Conservation (phyloP, 257 asterid genomes). For the Henckelia pumila region DNA sequence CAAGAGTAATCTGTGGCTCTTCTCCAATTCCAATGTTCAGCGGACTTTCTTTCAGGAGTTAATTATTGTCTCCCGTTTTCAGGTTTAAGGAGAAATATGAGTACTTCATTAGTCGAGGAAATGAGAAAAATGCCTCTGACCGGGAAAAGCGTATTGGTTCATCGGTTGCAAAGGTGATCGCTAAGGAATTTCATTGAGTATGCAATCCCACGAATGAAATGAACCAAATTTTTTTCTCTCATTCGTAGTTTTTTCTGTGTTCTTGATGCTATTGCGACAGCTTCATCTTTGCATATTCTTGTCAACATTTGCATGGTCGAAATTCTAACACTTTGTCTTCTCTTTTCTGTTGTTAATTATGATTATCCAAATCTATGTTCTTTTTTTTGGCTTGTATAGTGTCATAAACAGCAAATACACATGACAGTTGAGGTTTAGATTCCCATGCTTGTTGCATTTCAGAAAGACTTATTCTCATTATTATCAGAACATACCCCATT, state of each 20-base stretch:
- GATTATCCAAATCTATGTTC: background rate
- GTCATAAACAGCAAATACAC: background rate
- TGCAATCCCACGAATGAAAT: conserved; percentile 14
- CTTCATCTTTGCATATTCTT: background rate
- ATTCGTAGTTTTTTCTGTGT: background rate
- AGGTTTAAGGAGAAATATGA: conserved; percentile 91
- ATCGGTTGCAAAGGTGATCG: conserved; percentile 79
- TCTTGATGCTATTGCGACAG: conserved; percentile 6
- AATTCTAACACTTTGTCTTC: background rate
- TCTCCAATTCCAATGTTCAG: conserved; percentile 17
- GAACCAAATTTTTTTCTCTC: background rate
- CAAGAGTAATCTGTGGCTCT: conserved; percentile 52
- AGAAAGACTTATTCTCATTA: too few species aligned
- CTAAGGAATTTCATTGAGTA: conserved; percentile 5
- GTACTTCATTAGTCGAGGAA: conserved; percentile 73
- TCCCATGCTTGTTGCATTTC: background rate
- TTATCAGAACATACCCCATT: background rate
- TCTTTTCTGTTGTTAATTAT: background rate
- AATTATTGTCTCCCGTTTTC: conserved; percentile 17
- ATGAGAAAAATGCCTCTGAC: conserved; percentile 86
- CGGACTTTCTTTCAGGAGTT: conserved; percentile 18
- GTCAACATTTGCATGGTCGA: background rate
- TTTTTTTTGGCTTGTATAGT: background rate
- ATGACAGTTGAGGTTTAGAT: background rate
- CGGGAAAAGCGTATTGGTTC: conserved; percentile 88